Evolutionary conservation across 192 early-diverging fungal genomes (phyloP), one percentile per base, ranked within the genome.

Genomic region (Coemansia sp.): DNA sequence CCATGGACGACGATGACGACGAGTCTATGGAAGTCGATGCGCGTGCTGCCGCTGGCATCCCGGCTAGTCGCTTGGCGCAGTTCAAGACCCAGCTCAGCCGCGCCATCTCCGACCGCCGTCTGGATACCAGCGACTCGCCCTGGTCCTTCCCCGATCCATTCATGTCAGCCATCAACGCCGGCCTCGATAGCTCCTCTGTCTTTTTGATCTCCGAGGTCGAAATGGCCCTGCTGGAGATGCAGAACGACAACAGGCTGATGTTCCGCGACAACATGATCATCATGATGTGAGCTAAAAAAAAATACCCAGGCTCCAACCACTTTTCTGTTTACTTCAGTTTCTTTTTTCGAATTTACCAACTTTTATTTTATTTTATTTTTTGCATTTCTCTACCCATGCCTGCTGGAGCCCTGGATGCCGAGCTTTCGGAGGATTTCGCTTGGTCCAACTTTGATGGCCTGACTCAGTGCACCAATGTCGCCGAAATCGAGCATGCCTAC

Each of bases 191-290:
- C 4, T 37, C 68, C 16, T 65, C 70, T 1, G 65, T 67, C 18
- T 92, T 90, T 64, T 79, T 82, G 20, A 57, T 76, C 3, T 61
- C 62, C 45, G 90, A 92, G 83, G 85, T 85, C 3, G 83, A 86
- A 25, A 72, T 72, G 1, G 88, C 87, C 14, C 73, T 92, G 61
- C 68, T 75, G 31, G 72, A 67, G 38, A 85, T 92, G 91, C 75
- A 83, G 58, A 65, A 70, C 13, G 85, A 77, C 25, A 92, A 92
- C 73, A 85, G 89, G 39, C 73, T 92, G 28, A 91, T 91, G 89
- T 91, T 86, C 71, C 85, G 84, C 34, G 86, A 86, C 59, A 84
- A 83, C 23, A 78, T 85, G 55, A 75, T 90, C 48, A 85, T 90
- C 64, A 80, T 85, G 68, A 89, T 92, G 70, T 92, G 85, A 43